Percentiles rank a stretch among this genome's conserved stretches.
Conservation (phyloP, 345 rosid genomes). For the Hibiscus tridactylites region DNA sequence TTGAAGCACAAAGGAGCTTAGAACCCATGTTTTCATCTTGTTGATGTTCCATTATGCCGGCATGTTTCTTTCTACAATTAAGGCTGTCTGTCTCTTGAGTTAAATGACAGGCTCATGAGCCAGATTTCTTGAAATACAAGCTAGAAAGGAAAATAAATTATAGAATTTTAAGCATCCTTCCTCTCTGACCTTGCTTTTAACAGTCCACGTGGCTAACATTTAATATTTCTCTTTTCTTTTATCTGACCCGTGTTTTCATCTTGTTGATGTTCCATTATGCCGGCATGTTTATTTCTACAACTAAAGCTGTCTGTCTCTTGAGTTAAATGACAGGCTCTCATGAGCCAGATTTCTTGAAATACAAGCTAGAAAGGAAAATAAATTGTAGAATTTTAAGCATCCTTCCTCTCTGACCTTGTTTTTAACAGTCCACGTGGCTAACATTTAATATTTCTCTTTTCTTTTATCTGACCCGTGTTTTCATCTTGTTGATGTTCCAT, state of each 20-base stretch:
- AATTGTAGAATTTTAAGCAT: background rate
- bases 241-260: no score
- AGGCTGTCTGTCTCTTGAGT: background rate
- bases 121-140: background rate
- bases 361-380: background rate
- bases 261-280: background rate
- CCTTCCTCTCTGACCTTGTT: background rate
- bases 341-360: background rate
- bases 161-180: background rate
- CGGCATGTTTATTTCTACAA: background rate
- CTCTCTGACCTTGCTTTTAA: background rate
- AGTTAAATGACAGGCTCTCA: background rate
- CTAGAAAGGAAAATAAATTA: background rate
- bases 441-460: background rate
- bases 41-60: background rate
- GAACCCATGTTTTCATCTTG: background rate
- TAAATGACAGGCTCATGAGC: background rate
- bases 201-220: background rate
- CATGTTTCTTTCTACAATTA: background rate
- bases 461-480: slow-evolving; percentile 1
- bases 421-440: background rate
- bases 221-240: background rate
- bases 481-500: background rate
- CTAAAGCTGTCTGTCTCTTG: background rate
- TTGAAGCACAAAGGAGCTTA: background rate